Evolutionary conservation across 2,329 filamentous ascomycete species (phyloP).

Genomic region (Fusarium gaditjirri): DNA sequence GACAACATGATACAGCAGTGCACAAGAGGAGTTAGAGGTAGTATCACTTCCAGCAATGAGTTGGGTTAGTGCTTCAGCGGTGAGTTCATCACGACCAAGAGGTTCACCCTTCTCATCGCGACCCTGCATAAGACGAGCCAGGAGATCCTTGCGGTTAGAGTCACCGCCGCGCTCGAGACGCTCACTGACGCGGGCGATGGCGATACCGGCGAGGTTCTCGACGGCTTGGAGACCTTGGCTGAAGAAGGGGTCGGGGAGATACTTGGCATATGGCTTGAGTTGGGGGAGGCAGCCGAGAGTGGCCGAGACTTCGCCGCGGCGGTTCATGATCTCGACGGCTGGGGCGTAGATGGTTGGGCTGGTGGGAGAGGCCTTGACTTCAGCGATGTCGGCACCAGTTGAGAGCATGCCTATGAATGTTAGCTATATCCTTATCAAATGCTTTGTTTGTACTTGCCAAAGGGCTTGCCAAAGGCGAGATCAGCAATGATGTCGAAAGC

Average conservation of each 20-base stretch:
- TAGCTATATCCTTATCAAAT: background rate
- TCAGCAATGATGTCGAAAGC: slow-evolving; percentile 63
- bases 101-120: slow-evolving; percentile 82
- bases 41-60: slow-evolving; percentile 84
- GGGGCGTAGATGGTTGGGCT: slow-evolving; percentile 74
- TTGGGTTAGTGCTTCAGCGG: slow-evolving; percentile 88
- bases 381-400: slow-evolving; percentile 78
- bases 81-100: slow-evolving; percentile 82
- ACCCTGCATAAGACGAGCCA: slow-evolving; percentile 86
- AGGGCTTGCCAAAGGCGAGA: slow-evolving; percentile 63
- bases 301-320: slow-evolving; percentile 85
- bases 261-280: slow-evolving; percentile 83
- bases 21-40: slow-evolving; percentile 83
- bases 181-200: slow-evolving; percentile 81
- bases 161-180: slow-evolving; percentile 73
- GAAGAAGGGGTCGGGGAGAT: slow-evolving; percentile 86
- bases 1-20: slow-evolving; percentile 80
- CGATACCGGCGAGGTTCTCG: slow-evolving; percentile 85
- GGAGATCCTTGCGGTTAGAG: slow-evolving; percentile 78
- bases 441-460: slow-evolving; percentile 43
- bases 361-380: slow-evolving; percentile 72
- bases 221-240: slow-evolving; percentile 78
- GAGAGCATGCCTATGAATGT: slow-evolving; percentile 70
- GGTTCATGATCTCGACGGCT: slow-evolving; percentile 91
- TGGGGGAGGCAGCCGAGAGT: slow-evolving; percentile 79